Conservation (phyloP, 2,329 filamentous ascomycete species). For the Calonectria honghensis region DNA sequence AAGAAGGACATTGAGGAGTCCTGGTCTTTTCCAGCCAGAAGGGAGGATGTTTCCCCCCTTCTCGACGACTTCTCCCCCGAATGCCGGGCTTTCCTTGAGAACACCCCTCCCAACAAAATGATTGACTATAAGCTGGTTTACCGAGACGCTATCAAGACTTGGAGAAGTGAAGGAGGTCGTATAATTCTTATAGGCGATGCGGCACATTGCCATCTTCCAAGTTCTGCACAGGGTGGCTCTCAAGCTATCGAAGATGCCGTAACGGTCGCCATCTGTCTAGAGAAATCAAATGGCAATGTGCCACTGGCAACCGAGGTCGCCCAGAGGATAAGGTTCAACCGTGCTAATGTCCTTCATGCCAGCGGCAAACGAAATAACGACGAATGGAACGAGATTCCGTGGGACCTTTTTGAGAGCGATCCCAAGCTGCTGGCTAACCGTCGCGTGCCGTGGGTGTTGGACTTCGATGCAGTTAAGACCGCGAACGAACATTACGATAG, state of each 20-base stretch:
- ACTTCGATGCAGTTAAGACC: no score
- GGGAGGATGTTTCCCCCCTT: neutral
- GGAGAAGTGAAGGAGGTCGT: neutral
- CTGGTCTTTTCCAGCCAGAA: neutral
- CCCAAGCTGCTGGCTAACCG: no score
- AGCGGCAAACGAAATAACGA: no score
- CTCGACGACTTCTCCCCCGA: neutral
- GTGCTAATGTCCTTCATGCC: no score
- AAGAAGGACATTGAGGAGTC: neutral
- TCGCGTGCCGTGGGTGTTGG: no score
- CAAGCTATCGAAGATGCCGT: conserved; percentile 2
- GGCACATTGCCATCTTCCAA: conserved; percentile 1
- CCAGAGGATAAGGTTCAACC: no score
- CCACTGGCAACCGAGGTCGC: neutral
- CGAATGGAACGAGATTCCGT: no score
- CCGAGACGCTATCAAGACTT: neutral
- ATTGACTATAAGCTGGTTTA: conserved; percentile 1
- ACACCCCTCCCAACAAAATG: neutral
- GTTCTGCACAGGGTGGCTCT: neutral
- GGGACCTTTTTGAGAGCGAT: no score
- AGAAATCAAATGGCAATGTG: neutral
- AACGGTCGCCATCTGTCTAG: neutral
- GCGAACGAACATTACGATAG: no score
- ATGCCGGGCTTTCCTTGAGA: neutral
- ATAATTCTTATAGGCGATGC: conserved; percentile 2